A percentile compares a stretch with the other conserved stretches of the same genome.
These are phyloP conservation scores for Aspergillus ustus DNA, from an alignment of 2,329 filamentous ascomycete species.

Conservation along the genomic window DNA sequence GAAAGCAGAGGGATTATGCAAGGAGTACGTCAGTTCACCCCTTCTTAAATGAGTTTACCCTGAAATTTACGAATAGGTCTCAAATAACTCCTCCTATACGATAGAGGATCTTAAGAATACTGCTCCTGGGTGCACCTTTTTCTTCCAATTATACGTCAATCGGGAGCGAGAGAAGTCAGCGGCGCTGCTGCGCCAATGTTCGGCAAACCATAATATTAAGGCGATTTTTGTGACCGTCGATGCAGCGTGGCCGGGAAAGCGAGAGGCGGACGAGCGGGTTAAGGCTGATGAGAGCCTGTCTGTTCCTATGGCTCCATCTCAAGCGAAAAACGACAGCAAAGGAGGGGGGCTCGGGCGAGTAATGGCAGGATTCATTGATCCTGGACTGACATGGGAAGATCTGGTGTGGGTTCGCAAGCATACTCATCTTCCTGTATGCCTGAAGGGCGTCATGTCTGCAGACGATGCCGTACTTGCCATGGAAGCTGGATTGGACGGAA, in stretches of 20 bases:
- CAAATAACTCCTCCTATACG: slow-evolving; percentile 65
- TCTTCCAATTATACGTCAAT: slow-evolving; percentile 63
- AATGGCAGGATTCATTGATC: slow-evolving; percentile 60
- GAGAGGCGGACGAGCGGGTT: slow-evolving; percentile 62
- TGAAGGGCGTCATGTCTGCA: slow-evolving; percentile 63
- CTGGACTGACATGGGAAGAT: slow-evolving; percentile 58
- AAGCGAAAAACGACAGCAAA: slow-evolving; percentile 56
- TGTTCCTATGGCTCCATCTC: slow-evolving; percentile 51
- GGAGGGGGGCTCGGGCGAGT: slow-evolving; percentile 58
- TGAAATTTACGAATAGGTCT: slow-evolving; percentile 46
- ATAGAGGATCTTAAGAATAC: slow-evolving; percentile 58
- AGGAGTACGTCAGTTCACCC: slow-evolving; percentile 44
- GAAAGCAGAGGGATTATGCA: slow-evolving; percentile 59
- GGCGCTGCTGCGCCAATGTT: slow-evolving; percentile 50
- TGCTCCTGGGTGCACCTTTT: slow-evolving; percentile 49
- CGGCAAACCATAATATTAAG: slow-evolving; percentile 47
- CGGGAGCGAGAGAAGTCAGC: slow-evolving; percentile 55
- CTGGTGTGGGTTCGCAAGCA: slow-evolving; percentile 57
- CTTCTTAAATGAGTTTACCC: not conserved
- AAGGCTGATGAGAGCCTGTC: slow-evolving; percentile 51
- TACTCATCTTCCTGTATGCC: slow-evolving; percentile 56
- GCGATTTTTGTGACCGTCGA: slow-evolving; percentile 61
- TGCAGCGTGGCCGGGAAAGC: slow-evolving; percentile 59
- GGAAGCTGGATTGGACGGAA: slow-evolving; percentile 57
- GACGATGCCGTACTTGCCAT: slow-evolving; percentile 59